phyloP scores from a whole-genome alignment of 2,329 filamentous ascomycete genomes.

The Diaporthe capsici region DNA sequence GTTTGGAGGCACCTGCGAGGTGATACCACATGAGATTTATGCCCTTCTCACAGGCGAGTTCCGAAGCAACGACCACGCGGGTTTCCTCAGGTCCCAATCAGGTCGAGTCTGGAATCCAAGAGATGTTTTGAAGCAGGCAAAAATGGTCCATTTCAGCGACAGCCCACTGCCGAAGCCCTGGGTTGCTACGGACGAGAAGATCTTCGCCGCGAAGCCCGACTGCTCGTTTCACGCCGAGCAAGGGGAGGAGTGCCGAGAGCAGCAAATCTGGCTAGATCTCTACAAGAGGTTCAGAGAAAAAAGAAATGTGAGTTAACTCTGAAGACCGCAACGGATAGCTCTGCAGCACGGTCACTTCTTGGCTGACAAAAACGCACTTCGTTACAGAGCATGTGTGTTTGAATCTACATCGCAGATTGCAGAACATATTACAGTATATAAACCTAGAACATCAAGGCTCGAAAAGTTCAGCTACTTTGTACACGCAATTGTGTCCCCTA shows the following conservation, averaged over 20 bases:
- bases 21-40: conserved; percentile 75
- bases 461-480: not conserved
- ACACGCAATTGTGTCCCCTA: not conserved
- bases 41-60: conserved; percentile 75
- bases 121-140: conserved; percentile 69
- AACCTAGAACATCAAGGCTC: not conserved
- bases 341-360: not conserved
- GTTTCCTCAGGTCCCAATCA: conserved; percentile 49
- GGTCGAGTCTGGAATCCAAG: conserved; percentile 43
- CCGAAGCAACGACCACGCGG: conserved; percentile 61
- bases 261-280: conserved; percentile 29
- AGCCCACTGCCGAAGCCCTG: conserved; percentile 77
- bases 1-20: conserved; percentile 69
- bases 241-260: conserved; percentile 17
- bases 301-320: conserved; percentile 10
- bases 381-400: conserved; percentile 14
- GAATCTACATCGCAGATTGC: not conserved
- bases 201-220: conserved; percentile 50
- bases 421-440: not conserved
- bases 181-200: conserved; percentile 48
- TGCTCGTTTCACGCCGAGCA: conserved; percentile 43
- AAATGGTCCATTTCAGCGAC: conserved; percentile 79
- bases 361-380: not conserved
- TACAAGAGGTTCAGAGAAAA: conserved; percentile 17
- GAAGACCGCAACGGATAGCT: not conserved